Base-by-base conservation (phyloP, 352 stramenopile genomes). In the Pythium insidiosum region DNA sequence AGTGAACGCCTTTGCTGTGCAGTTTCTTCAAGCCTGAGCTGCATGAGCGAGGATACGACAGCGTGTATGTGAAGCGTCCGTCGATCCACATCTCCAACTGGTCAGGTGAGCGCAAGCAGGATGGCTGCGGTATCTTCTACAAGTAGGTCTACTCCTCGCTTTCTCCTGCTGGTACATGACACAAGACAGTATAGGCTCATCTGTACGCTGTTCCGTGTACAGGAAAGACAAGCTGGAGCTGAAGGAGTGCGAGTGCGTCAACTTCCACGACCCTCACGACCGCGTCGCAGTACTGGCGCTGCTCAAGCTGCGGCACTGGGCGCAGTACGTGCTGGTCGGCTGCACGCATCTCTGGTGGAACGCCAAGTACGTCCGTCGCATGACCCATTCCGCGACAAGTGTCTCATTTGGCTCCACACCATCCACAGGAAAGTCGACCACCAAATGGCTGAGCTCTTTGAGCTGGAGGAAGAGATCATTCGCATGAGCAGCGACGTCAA, bases 261-360 rank as follows among this genome's bases (percentile, higher is more conserved):
- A 91, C 62, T 94, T 85, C 50, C 77, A 89, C 49, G 81, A 94
- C 54, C 62, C 79, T 19, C 81, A 94, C 40, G 81, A 94, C 53
- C 75, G 81, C 34, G 79, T 94, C 4, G 81, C 81, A n/a, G 66
- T 94, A 35, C 67, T 94, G 36, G 78, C 79, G 34, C 48, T 94
- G 51, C 67, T 94, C 33, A 85, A 89, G 62, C 79, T 88, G 73
- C 73, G 75, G 15, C 64, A 86, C 39, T 88, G 87, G 57, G 70
- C 76, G 35, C 70, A 94, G 45, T 86, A 77, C 16, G 72, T 94
- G 30, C 53, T 94, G 18, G 63, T 94, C 11, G 81, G 76, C 7
- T 89, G 76, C 54, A 94, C 81, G 5, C 81, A 94, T 31, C 43
- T 94, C 20, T 94, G 79, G 76, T 94, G 81, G 81, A 94, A 94